Base-by-base conservation (phyloP, 2,329 filamentous ascomycete genomes). In the Neopestalotiopsis rosae region DNA sequence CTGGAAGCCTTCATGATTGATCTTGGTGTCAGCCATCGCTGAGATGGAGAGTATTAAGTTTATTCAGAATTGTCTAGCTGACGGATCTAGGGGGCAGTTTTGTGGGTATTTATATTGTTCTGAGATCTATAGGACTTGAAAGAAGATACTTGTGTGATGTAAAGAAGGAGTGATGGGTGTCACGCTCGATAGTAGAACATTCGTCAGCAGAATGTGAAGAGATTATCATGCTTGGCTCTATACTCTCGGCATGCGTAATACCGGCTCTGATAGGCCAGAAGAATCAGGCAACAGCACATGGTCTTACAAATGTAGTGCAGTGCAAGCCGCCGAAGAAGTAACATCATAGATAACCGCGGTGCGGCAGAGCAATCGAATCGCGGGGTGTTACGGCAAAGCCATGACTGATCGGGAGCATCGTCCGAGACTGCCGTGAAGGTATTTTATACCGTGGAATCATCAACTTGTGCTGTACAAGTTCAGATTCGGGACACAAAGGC, bases 1-100 rank as follows among this genome's bases (percentile, higher is more conserved):
- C 20, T 64, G n/a, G 20, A 42, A 64, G 38, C 61, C 61, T 49
- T 64, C 61, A 1, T 64, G 61, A 28, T 64, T 64, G 40, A 64
- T 28, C 13, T 52, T 64, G 13, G 6, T 7, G 24, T 2, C 12
- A 28, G 61, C 7, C 61, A 64, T 64, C 14, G n/a, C 2, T 14
- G 17, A 52, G 17, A 9, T 7, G 9, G 6, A 12, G 45, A 9
- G 6, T 7, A 3, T 52, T 9, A 9, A 4, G n/a, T n/a, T 28
- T 52, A 12, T 20, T 40, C 17, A 13, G 30, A 7, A 17, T 4
- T 12, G 10, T 34, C 14, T 61, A 5, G n/a, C 4, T 34, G 59
- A n/a, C 59, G 24, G 34, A 12, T 61, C 32, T 13, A 5, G 24
- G 24, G 24, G 24, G 2, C 24, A 24, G 24, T 24, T 1, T 24